Evolutionary conservation across 2,329 filamentous ascomycete species (phyloP), one percentile per base, ranked within the genome.

Genomic region (Colletotrichum sp.): DNA sequence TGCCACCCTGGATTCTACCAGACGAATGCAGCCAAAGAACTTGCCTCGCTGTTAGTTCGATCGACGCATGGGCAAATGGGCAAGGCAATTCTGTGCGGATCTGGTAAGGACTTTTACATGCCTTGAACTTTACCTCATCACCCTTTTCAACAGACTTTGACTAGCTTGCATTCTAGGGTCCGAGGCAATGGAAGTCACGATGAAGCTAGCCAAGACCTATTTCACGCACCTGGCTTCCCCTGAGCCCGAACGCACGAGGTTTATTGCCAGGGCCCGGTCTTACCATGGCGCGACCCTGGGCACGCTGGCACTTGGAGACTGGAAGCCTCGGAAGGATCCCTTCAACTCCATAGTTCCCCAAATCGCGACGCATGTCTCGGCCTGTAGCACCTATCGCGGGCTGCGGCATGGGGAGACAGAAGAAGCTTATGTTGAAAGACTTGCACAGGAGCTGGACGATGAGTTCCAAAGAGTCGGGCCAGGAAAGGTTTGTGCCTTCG

Each of bases 181-280:
- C 1, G 36, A 44, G 36, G 36, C 36, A 18, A 44, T 44, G 36
- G 36, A 44, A 44, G 8, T 44, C 36, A 44, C 36, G 36, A 44
- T 44, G 36, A 44, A 44, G 36, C 36, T 44, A 44, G 36, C 36
- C 36, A 44, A 44, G 16, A 10, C 36, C 2, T 5, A 44, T n/a
- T 44, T 44, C 36, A 18, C 36, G 8, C 36, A 44, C 1, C 36
- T 44, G 8, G 36, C 16, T 0, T 0, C 5, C 36, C 36, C 36
- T 1, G 36, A 44, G 36, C 16, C 16, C 36, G 16, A 44, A n/a
- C 36, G 36, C 0, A 44, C 36, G 8, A 44, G 16, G 1, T 44
- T 44, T 0, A n/a, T 44, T 5, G 36, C 36, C 0, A 18, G 36
- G 1, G 36, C 1, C 16, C 36, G 16, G 2, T 44, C 36, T 44